Evolutionary conservation across 345 rosid species (phyloP).

Genomic region (Turritis glabra): DNA sequence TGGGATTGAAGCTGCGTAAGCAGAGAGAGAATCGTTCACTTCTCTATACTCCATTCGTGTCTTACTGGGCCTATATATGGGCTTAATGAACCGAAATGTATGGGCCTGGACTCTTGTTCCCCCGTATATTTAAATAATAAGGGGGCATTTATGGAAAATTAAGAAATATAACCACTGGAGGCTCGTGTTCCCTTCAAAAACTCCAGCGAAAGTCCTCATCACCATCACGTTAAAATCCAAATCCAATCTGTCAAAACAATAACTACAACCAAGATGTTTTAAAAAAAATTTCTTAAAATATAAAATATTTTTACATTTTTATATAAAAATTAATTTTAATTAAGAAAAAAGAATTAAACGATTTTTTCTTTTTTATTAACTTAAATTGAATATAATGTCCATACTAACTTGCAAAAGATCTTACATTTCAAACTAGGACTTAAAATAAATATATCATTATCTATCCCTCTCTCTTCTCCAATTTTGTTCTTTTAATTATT

Average conservation of each 20-base stretch:
- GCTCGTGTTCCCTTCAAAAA: conserved; percentile 1
- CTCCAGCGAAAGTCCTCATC: conserved; percentile 27
- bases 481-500: conserved; percentile 16
- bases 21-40: not conserved
- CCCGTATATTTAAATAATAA: not conserved
- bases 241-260: conserved; percentile 22
- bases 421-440: too few relatives aligned
- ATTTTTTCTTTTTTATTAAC: too few relatives aligned
- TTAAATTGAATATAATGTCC: too few relatives aligned
- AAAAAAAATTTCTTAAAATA: too few relatives aligned
- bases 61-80: conserved; percentile 13
- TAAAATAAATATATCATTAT: conserved; percentile 20
- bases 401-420: not conserved
- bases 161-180: not conserved
- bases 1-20: not conserved
- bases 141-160: not conserved
- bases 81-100: not conserved
- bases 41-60: not conserved
- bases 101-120: not conserved
- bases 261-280: too few relatives aligned
- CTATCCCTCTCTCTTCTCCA: not conserved
- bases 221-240: conserved; percentile 28
- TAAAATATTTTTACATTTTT: too few relatives aligned
- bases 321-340: too few relatives aligned
- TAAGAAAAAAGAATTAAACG: too few relatives aligned